Evolutionary conservation across 306 rosid genomes (phyloP).

Genomic region (Castanea sativa): DNA sequence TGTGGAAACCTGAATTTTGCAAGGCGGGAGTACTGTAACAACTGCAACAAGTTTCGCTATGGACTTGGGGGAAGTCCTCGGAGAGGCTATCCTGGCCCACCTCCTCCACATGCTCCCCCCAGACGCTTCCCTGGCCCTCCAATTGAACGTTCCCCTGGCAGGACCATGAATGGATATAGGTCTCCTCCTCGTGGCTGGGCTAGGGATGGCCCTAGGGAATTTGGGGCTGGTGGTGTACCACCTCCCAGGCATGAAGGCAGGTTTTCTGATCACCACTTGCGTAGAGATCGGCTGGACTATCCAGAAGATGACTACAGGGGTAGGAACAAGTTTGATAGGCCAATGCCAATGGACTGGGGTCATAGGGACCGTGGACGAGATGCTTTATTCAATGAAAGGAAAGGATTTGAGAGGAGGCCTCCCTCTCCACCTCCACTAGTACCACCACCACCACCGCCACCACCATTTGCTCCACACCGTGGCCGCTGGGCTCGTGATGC

Average conservation of each 20-base stretch:
- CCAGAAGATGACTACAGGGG: conserved; percentile 70
- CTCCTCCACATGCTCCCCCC: conserved; percentile 57
- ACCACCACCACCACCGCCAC: conserved; percentile 39
- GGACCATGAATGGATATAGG: conserved; percentile 64
- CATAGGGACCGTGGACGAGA: conserved; percentile 75
- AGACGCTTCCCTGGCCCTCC: conserved; percentile 77
- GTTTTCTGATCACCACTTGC: conserved; percentile 57
- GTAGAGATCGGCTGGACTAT: conserved; percentile 63
- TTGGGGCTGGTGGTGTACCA: conserved; percentile 59
- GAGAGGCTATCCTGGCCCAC: conserved; percentile 64
- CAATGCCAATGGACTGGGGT: conserved; percentile 64
- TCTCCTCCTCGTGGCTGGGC: conserved; percentile 85
- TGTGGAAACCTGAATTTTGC: conserved; percentile 94
- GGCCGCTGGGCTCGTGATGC: conserved; percentile 62
- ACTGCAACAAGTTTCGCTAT: conserved; percentile 68
- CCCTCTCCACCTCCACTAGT: conserved; percentile 61
- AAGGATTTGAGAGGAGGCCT: conserved; percentile 71
- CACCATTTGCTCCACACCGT: conserved; percentile 42
- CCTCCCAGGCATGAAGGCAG: conserved; percentile 70
- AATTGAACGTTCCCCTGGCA: conserved; percentile 69
- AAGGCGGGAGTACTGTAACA: conserved; percentile 85
- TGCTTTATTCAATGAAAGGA: conserved; percentile 56
- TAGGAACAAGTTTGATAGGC: conserved; percentile 72
- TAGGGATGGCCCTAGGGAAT: conserved; percentile 75
- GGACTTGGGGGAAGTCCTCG: conserved; percentile 74